Evolutionary conservation across 306 rosid species (phyloP).

Genomic region (Echinosophora koreensis): DNA sequence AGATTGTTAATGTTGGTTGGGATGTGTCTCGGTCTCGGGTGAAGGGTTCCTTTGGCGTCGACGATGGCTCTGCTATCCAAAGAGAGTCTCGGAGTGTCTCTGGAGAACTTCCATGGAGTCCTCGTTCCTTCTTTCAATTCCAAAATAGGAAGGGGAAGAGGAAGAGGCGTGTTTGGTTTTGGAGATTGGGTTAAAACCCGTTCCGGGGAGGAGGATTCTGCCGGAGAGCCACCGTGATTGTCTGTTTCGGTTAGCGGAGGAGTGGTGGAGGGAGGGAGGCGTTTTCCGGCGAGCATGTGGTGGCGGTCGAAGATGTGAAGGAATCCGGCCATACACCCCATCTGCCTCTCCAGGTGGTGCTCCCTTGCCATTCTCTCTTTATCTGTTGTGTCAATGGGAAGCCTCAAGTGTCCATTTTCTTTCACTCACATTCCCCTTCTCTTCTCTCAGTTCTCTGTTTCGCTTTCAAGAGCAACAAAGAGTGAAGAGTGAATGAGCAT

Average conservation of each 20-base stretch:
- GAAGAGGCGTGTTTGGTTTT: slow-evolving; percentile 52
- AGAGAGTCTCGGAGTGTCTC: slow-evolving; percentile 76
- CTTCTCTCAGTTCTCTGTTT: too few species aligned
- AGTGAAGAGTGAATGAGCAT: too few species aligned
- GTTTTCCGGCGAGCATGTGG: slow-evolving; percentile 65
- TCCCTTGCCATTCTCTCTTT: slow-evolving; percentile 58
- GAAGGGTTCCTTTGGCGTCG: slow-evolving; percentile 68
- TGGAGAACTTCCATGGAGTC: slow-evolving; percentile 68
- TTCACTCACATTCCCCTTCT: background rate
- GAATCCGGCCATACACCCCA: slow-evolving; percentile 81
- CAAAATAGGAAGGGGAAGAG: slow-evolving; percentile 57
- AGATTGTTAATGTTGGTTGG: background rate
- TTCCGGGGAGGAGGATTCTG: slow-evolving; percentile 54
- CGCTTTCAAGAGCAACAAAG: too few species aligned
- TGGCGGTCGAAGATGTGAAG: slow-evolving; percentile 76
- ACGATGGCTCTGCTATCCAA: slow-evolving; percentile 72
- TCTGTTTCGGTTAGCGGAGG: too few species aligned
- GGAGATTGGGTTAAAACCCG: slow-evolving; percentile 44
- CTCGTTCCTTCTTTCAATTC: slow-evolving; percentile 68
- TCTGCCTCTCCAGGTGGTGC: slow-evolving; percentile 61
- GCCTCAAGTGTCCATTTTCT: background rate
- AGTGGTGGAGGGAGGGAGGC: slow-evolving; percentile 52
- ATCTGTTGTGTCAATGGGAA: background rate
- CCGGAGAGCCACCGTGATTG: background rate
- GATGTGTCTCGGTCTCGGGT: slow-evolving; percentile 65